Conservation (phyloP, 163 green algal species). For the Scenedesmus sp. region DNA sequence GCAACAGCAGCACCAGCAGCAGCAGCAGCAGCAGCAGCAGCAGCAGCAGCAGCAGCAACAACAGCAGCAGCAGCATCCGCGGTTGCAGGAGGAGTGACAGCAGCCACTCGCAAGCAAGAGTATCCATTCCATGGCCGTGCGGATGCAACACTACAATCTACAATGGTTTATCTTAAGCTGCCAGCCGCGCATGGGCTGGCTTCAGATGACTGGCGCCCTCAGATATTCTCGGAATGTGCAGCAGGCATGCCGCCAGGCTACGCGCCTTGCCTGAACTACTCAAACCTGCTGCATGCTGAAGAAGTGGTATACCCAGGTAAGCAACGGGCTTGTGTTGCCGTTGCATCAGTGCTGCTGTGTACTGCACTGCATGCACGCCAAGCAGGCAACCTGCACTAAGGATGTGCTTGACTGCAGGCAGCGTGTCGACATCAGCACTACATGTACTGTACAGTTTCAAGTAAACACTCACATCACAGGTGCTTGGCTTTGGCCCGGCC, state of each 20-base stretch:
- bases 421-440: too few species aligned
- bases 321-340: background rate
- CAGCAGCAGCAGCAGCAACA: too few species aligned
- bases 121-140: background rate
- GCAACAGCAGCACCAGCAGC: background rate
- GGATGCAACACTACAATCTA: background rate
- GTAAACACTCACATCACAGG: too few species aligned
- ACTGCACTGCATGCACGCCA: too few species aligned
- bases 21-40: background rate
- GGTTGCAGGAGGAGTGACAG: background rate
- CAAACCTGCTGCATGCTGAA: background rate
- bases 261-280: slow-evolving; percentile 1
- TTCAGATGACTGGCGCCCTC: background rate
- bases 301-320: background rate
- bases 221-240: background rate
- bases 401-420: too few species aligned
- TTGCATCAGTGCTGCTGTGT: too few species aligned
- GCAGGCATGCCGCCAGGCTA: background rate
- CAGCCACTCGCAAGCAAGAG: background rate
- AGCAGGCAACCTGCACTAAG: too few species aligned
- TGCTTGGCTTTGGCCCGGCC: too few species aligned
- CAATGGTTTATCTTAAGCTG: background rate
- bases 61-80: too few species aligned
- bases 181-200: background rate
- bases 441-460: too few species aligned